phyloP scores from a whole-genome alignment of 768 basidiomycete species.

The Xerocomellus amylosporus region DNA sequence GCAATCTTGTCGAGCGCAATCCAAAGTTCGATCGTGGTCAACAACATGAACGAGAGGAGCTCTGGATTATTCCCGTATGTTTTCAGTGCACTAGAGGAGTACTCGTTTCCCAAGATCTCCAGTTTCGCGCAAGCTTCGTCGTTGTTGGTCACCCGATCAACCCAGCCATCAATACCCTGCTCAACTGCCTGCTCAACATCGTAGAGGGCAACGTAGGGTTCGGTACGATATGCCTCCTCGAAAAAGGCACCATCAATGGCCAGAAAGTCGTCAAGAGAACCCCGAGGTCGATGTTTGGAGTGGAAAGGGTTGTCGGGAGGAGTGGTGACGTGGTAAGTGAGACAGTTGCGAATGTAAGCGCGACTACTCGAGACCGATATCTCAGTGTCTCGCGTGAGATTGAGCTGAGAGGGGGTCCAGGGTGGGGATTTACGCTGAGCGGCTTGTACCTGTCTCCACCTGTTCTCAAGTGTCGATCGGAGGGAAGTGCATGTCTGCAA shows the following conservation, averaged over 20 bases:
- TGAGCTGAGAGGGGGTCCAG: conserved; percentile 32
- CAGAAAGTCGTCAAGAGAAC: not conserved
- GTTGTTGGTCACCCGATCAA: conserved; percentile 9
- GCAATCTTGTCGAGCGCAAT: conserved; percentile 32
- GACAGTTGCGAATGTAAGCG: conserved; percentile 26
- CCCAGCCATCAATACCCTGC: conserved; percentile 34
- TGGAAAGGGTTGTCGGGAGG: not conserved
- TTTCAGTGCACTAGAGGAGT: conserved; percentile 25
- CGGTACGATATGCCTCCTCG: not conserved
- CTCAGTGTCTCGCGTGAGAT: conserved; percentile 30
- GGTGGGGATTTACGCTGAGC: conserved; percentile 24
- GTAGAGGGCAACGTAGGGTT: conserved; percentile 20
- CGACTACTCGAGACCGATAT: conserved; percentile 34
- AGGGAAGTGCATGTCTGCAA: conserved; percentile 14
- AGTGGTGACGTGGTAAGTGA: not conserved
- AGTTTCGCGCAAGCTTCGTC: conserved; percentile 12
- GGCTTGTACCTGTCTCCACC: conserved; percentile 37
- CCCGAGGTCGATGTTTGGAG: conserved; percentile 4
- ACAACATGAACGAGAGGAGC: conserved; percentile 40
- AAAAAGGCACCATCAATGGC: conserved; percentile 11
- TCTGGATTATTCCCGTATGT: conserved; percentile 37
- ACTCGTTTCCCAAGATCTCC: conserved; percentile 24
- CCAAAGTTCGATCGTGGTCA: conserved; percentile 37
- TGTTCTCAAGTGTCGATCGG: conserved; percentile 22
- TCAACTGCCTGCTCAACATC: conserved; percentile 39